Evolutionary conservation across 495 filamentous ascomycete genomes (phyloP), one percentile per base, ranked within the genome.

Genomic region (Daldinia childiae): DNA sequence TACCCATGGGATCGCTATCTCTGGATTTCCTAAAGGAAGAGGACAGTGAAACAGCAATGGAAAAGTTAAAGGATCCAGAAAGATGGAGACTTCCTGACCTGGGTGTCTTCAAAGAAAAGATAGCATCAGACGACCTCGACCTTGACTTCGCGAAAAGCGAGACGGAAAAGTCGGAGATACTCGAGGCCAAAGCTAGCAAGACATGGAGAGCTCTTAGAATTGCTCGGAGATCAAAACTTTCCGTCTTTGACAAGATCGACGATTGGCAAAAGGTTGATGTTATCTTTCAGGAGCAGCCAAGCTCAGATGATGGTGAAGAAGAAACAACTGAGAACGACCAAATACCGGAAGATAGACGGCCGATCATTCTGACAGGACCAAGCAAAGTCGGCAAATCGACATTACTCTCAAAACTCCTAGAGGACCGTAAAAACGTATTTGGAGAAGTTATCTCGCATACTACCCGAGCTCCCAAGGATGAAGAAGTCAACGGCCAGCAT

Each of bases 131-230:
- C 68, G 90, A 96, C 19, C 86, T 96, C 68, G 93, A 97, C 71
- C 87, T 97, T 34, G 92, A 96, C 27, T 92, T 92, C 82, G 90
- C 91, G 7, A 86, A 83, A 58, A 87, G 84, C 51, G 88, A 90
- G 24, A 90, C 91, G 63, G 88, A 93, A 63, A 92, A 90, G 76
- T 86, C 89, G 8, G 78, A 76, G 39, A 86, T 92, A 17, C 76
- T 87, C 27, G 89, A 90, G 55, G 80, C 87, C 3, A 96, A 93
- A 77, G 86, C 88, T 24, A 97, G 92, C 83, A 94, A 96, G 79
- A 90, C 88, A 32, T 99, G 95, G 95, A 87, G 93, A 66, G 90
- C 91, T 19, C 81, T 98, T 51, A 88, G 95, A 39, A 87, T 97
- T 61, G 91, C 93, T 4, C 87, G 89, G 43, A 90, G 85, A 72